Evolutionary conservation across 1,284 basidiomycete genomes (phyloP).

Genomic region (Ganoderma resinaceum): DNA sequence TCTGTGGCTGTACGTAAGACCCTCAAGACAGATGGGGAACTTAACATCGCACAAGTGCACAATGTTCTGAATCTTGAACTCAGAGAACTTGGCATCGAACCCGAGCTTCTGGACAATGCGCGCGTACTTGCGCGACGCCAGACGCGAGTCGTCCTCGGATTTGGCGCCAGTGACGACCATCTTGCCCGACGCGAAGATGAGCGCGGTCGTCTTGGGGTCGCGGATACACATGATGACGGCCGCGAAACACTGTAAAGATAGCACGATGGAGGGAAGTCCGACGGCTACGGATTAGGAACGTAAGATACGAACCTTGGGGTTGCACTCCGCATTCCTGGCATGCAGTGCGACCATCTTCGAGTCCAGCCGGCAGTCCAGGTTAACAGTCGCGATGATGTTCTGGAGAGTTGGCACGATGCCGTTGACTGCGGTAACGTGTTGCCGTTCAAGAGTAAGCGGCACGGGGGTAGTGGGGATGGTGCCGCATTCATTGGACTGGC

Average conservation of each 20-base stretch:
- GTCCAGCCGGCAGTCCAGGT: no score
- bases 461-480: conserved; percentile 64
- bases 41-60: conserved; percentile 99
- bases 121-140: no score
- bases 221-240: conserved; percentile 99
- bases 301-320: conserved; percentile 92
- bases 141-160: conserved; percentile 96
- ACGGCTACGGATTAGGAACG: conserved; percentile 56
- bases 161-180: conserved; percentile 99
- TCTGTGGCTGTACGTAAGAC: conserved; percentile 98
- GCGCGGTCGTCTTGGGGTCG: conserved; percentile 99
- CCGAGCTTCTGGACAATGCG: no score
- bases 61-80: conserved; percentile 99
- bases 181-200: conserved; percentile 99
- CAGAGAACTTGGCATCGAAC: conserved; percentile 99
- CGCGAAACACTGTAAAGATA: conserved; percentile 89
- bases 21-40: conserved; percentile 98
- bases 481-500: conserved; percentile 34
- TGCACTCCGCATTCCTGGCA: conserved; percentile 99
- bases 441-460: conserved; percentile 83
- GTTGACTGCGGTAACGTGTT: conserved; percentile 93
- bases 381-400: conserved; percentile 98
- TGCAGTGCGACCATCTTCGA: conserved; percentile 99
- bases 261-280: conserved; percentile 63
- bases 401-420: conserved; percentile 94